Evolutionary conservation across 2,329 filamentous ascomycete species (phyloP).

Genomic region (Sarocladiaceae sp.): DNA sequence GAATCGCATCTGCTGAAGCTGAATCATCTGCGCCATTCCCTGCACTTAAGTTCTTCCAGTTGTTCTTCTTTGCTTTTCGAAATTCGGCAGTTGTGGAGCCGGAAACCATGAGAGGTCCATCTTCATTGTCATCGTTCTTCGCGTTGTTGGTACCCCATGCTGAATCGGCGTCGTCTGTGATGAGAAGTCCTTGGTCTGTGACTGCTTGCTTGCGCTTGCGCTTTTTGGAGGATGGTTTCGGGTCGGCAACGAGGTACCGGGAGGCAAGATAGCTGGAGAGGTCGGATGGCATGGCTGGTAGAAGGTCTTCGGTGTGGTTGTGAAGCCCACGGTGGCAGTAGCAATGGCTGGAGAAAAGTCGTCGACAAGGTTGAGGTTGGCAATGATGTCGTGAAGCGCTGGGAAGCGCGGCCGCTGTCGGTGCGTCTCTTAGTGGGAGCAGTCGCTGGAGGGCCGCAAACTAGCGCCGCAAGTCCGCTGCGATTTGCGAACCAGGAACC

Average conservation of each 20-base stretch:
- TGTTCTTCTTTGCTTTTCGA: constrained; percentile 70
- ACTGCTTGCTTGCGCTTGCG: constrained; percentile 55
- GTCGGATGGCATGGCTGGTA: constrained; percentile 45
- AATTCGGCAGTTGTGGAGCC: constrained; percentile 55
- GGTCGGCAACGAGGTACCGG: constrained; percentile 71
- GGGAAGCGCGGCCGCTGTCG: neutral
- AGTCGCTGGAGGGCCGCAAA: neutral
- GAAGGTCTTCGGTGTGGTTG: no score
- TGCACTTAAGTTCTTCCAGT: constrained; percentile 69
- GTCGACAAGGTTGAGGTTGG: neutral
- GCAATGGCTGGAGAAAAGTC: neutral
- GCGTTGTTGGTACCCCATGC: constrained; percentile 40
- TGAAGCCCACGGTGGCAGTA: no score
- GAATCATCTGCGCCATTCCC: constrained; percentile 20
- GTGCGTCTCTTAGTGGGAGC: neutral
- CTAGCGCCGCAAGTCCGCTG: no score
- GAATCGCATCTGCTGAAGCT: constrained; percentile 32
- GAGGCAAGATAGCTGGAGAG: constrained; percentile 85
- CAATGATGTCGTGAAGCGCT: neutral
- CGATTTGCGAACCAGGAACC: no score
- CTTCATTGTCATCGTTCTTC: constrained; percentile 47
- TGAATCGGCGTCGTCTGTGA: constrained; percentile 60
- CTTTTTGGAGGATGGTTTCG: constrained; percentile 57
- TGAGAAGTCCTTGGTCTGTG: constrained; percentile 50
- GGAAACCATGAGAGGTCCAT: constrained; percentile 43